A percentile compares a stretch with the other conserved stretches of the same genome.
Conservation (phyloP, 306 rosid genomes). For the Prunus kanzakura region DNA sequence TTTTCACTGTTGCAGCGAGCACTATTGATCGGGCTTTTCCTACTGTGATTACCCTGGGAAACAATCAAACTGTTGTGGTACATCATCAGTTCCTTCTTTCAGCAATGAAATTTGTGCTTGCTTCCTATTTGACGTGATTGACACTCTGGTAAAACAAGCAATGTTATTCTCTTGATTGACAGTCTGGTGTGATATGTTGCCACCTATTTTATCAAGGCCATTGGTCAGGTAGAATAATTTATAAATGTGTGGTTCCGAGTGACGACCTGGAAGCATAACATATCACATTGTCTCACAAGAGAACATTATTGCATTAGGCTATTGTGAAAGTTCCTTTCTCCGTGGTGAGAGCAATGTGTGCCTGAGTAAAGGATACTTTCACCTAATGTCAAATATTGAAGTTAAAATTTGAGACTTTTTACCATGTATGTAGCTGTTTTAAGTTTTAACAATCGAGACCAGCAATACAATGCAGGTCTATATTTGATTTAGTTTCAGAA, state of each 20-base stretch:
- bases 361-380: too few relatives aligned
- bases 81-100: constrained; percentile 20
- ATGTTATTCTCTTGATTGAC: not conserved
- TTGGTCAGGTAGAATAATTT: not conserved
- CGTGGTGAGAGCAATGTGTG: too few relatives aligned
- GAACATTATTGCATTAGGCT: not conserved
- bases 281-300: not conserved
- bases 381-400: too few relatives aligned
- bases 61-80: constrained; percentile 59
- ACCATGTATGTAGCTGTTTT: not conserved
- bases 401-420: not conserved
- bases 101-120: not conserved
- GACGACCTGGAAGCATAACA: not conserved
- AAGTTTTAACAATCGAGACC: not conserved
- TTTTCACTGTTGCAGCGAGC: constrained; percentile 58
- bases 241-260: not conserved
- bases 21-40: constrained; percentile 60
- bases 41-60: constrained; percentile 43
- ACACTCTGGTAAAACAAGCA: not conserved
- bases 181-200: not conserved
- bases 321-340: not conserved
- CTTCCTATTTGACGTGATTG: not conserved
- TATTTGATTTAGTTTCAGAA: not conserved
- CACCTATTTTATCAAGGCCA: not conserved
- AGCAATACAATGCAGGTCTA: not conserved